Percentiles rank a stretch among this genome's conserved stretches.
phyloP scores from a whole-genome alignment of 2,329 filamentous ascomycete species.

The Pleomassaria siparia region DNA sequence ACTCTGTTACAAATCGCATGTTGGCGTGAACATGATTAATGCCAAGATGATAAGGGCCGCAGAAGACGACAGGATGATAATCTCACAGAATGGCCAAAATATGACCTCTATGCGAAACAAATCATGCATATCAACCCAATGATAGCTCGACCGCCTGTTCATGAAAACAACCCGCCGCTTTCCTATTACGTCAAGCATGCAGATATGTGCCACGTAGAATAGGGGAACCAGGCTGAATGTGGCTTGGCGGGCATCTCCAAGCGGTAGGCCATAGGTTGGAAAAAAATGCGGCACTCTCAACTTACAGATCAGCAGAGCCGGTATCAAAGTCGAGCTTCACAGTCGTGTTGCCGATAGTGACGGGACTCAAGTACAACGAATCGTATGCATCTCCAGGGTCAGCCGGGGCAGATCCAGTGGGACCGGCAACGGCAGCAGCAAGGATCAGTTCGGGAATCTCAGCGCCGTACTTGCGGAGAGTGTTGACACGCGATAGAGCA shows the following conservation, averaged over 20 bases:
- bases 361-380: slow-evolving; percentile 49
- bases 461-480: slow-evolving; percentile 43
- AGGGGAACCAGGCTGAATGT: slow-evolving; percentile 10
- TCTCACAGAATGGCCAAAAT: slow-evolving; percentile 5
- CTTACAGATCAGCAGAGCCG: slow-evolving; percentile 66
- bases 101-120: slow-evolving; percentile 3
- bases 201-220: slow-evolving; percentile 9
- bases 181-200: slow-evolving; percentile 12
- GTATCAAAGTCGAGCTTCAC: slow-evolving; percentile 73
- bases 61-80: not conserved
- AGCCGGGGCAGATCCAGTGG: slow-evolving; percentile 41
- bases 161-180: slow-evolving; percentile 3
- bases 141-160: not conserved
- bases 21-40: not conserved
- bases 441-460: slow-evolving; percentile 29
- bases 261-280: slow-evolving; percentile 1
- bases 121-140: not conserved
- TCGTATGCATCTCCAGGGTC: slow-evolving; percentile 44
- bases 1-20: not conserved
- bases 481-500: slow-evolving; percentile 41
- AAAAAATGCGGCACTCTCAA: no score
- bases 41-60: slow-evolving; percentile 1
- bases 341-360: slow-evolving; percentile 64
- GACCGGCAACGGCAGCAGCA: slow-evolving; percentile 28
- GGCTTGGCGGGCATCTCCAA: slow-evolving; percentile 10